Percentiles rank a stretch among this genome's conserved stretches.
Evolutionary conservation across 768 basidiomycete species (phyloP).

Genomic region (Phaeotremella skinneri): DNA sequence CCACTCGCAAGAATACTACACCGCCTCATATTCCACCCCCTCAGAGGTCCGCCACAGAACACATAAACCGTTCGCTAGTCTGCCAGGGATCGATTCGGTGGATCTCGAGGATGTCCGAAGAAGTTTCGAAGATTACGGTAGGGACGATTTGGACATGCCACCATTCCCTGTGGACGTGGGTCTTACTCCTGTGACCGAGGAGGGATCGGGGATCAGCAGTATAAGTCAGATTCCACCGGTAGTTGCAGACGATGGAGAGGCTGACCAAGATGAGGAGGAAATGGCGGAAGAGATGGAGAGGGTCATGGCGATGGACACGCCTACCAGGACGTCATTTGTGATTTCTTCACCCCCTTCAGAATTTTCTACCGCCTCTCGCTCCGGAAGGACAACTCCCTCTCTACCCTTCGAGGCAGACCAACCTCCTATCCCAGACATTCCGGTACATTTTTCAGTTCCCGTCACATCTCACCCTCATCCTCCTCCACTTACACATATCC

Average conservation of each 20-base stretch:
- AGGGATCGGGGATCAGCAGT: background rate
- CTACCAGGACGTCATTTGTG: conserved; percentile 44
- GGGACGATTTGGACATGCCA: conserved; percentile 24
- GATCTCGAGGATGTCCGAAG: conserved; percentile 27
- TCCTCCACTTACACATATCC: conserved; percentile 1
- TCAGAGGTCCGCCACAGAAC: conserved; percentile 11
- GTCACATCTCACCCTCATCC: background rate
- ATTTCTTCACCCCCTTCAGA: conserved; percentile 32
- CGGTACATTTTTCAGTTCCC: conserved; percentile 5
- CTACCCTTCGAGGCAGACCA: background rate
- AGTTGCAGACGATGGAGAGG: background rate
- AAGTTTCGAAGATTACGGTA: conserved; percentile 18
- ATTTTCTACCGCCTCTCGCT: conserved; percentile 1
- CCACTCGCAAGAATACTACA: conserved; percentile 19
- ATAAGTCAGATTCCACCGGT: background rate
- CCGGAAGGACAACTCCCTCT: background rate
- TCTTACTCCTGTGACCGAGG: conserved; percentile 3
- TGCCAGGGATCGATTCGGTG: conserved; percentile 27
- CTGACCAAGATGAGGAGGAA: conserved; percentile 21
- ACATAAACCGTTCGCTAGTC: conserved; percentile 29
- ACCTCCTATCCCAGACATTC: conserved; percentile 14
- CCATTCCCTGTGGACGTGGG: conserved; percentile 19
- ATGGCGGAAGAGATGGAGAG: conserved; percentile 41
- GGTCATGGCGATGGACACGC: conserved; percentile 44
- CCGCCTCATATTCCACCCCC: conserved; percentile 8